Conservation (phyloP, 345 rosid genomes). For the Eucalyptus camaldulensis region DNA sequence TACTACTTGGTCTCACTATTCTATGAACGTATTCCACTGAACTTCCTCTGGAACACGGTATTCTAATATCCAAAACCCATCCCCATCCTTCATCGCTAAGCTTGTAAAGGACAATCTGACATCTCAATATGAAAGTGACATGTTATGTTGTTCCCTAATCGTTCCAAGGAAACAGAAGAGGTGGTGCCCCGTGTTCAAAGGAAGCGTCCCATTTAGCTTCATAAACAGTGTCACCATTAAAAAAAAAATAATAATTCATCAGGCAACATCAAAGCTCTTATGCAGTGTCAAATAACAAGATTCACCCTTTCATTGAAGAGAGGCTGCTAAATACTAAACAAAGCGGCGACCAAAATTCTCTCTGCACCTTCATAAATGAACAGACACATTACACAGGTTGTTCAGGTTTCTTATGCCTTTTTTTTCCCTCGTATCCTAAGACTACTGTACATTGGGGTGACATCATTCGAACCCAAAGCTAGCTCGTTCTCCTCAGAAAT, state of each 20-base stretch:
- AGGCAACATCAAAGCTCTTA: not conserved
- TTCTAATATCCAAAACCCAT: not conserved
- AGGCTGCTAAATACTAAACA: not conserved
- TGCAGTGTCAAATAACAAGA: not conserved
- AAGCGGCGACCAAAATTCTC: not conserved
- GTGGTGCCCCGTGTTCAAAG: not conserved
- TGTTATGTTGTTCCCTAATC: not conserved
- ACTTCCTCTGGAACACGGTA: not conserved
- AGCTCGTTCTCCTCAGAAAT: not conserved
- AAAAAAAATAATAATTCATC: not conserved
- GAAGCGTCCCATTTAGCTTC: not conserved
- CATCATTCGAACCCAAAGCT: not conserved
- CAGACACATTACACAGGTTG: not conserved
- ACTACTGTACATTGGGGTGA: not conserved
- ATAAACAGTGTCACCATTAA: not conserved
- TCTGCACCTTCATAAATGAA: not conserved
- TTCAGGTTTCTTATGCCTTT: not conserved
- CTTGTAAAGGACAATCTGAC: not conserved
- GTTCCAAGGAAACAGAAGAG: not conserved
- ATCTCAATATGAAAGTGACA: not conserved
- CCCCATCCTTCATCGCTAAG: not conserved
- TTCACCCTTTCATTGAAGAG: not conserved
- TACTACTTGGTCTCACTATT: not conserved
- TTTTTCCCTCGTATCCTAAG: not conserved
- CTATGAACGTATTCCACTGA: not conserved